Conservation (phyloP, 2,329 filamentous ascomycete genomes). For the Pleurostoma richardsiae region DNA sequence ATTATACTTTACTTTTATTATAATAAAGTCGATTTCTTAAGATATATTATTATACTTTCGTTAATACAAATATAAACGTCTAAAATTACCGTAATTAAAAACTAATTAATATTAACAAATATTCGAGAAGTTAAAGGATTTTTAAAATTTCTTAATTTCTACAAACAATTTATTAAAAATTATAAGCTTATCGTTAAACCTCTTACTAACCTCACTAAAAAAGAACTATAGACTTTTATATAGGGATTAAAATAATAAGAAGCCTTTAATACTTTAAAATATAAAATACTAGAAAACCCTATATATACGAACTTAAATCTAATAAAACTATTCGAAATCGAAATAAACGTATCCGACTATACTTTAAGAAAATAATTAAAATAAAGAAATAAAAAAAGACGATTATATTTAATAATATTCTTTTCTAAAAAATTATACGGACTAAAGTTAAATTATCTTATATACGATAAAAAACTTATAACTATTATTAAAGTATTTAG, state of each 20-base stretch:
- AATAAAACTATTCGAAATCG: slow-evolving; percentile 8
- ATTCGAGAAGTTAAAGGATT: not conserved
- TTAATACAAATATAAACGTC: not conserved
- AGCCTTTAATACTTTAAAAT: slow-evolving; percentile 15
- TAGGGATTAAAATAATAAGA: slow-evolving; percentile 4
- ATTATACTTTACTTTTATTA: no score
- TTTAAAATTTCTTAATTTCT: slow-evolving; percentile 25
- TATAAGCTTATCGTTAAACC: slow-evolving; percentile 14
- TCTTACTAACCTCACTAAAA: slow-evolving; percentile 15
- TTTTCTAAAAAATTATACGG: slow-evolving; percentile 10
- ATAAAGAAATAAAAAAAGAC: slow-evolving; percentile 7
- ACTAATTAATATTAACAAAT: no score
- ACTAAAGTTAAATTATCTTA: slow-evolving; percentile 17
- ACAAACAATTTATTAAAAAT: slow-evolving; percentile 19
- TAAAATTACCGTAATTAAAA: not conserved
- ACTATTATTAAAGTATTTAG: slow-evolving; percentile 15
- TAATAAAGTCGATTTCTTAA: slow-evolving; percentile 2
- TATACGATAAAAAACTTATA: slow-evolving; percentile 19
- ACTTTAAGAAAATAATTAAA: slow-evolving; percentile 10
- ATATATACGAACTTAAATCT: slow-evolving; percentile 13
- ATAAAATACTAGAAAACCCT: slow-evolving; percentile 4
- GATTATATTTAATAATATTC: slow-evolving; percentile 5
- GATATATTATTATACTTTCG: slow-evolving; percentile 5
- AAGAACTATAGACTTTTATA: slow-evolving; percentile 3
- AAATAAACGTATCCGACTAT: slow-evolving; percentile 14